These are phyloP conservation scores for Phlyctochytrium arcticum DNA, from an alignment of 192 early-diverging fungal species.

Conservation along the genomic window DNA sequence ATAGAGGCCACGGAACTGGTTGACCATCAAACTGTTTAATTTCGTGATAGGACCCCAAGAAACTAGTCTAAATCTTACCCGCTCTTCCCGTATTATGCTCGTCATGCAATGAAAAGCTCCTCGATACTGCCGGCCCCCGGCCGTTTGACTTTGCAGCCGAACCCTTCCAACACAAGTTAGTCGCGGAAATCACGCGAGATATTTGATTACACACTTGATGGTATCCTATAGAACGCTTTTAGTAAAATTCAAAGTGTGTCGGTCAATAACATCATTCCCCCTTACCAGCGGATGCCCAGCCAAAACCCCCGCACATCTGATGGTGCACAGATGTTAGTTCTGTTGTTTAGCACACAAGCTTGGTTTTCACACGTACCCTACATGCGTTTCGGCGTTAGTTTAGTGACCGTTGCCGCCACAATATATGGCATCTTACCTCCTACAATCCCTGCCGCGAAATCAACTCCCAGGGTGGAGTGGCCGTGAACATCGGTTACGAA, in stretches of 20 bases:
- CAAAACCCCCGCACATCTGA: conserved; percentile 40
- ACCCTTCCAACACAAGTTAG: conserved; percentile 20
- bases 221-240: conserved; percentile 38
- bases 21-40: not conserved
- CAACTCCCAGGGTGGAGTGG: conserved; percentile 11
- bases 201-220: conserved; percentile 30
- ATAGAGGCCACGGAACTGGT: conserved; percentile 68
- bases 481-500: conserved; percentile 28
- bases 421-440: conserved; percentile 27
- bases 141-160: conserved; percentile 31
- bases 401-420: not conserved
- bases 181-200: not conserved
- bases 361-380: not conserved
- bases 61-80: too few species aligned
- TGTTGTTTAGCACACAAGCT: not conserved
- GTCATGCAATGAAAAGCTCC: conserved; percentile 28
- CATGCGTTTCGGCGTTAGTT: too few species aligned
- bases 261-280: not conserved
- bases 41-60: too few species aligned
- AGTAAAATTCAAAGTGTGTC: not conserved
- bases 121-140: conserved; percentile 6
- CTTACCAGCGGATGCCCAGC: conserved; percentile 52
- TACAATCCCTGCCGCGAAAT: conserved; percentile 31
- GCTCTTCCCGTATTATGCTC: conserved; percentile 37
- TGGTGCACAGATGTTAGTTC: not conserved